phyloP scores from a whole-genome alignment of 331 rosid species.

The Phaseolus coccineus region DNA sequence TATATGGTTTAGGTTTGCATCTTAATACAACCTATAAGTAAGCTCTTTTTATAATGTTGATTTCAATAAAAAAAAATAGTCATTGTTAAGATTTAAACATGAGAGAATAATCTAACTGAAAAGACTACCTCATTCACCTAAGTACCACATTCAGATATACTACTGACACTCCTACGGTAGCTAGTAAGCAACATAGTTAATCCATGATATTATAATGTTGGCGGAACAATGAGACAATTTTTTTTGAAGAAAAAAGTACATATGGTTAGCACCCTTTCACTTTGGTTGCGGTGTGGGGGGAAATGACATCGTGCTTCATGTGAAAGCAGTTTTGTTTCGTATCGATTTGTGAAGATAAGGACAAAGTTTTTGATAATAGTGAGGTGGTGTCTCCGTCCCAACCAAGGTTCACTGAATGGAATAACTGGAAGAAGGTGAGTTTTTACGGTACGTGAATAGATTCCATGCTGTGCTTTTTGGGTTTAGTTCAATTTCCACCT shows the following conservation, averaged over 20 bases:
- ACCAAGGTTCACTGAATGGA: slow-evolving; percentile 53
- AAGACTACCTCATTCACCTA: too few species aligned
- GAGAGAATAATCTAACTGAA: too few species aligned
- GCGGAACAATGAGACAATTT: neutral
- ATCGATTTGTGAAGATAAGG: neutral
- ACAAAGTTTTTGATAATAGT: slow-evolving; percentile 8
- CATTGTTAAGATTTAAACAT: too few species aligned
- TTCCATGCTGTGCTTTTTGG: slow-evolving; percentile 16
- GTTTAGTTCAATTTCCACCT: slow-evolving; percentile 1
- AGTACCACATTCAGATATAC: too few species aligned
- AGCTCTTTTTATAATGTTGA: too few species aligned
- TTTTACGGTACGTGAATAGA: slow-evolving; percentile 35
- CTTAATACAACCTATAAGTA: too few species aligned
- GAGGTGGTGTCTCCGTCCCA: slow-evolving; percentile 1
- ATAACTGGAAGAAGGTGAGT: neutral
- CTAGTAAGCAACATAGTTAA: neutral
- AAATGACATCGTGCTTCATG: slow-evolving; percentile 22
- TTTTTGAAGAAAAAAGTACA: neutral
- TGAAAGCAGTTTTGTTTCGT: slow-evolving; percentile 24
- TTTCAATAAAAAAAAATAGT: too few species aligned
- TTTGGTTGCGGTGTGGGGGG: neutral
- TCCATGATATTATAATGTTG: too few species aligned
- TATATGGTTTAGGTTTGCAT: too few species aligned
- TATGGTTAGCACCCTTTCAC: too few species aligned
- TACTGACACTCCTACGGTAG: too few species aligned